Evolutionary conservation across 306 rosid genomes (phyloP).

Genomic region (Gynostemma pentaphyllum): DNA sequence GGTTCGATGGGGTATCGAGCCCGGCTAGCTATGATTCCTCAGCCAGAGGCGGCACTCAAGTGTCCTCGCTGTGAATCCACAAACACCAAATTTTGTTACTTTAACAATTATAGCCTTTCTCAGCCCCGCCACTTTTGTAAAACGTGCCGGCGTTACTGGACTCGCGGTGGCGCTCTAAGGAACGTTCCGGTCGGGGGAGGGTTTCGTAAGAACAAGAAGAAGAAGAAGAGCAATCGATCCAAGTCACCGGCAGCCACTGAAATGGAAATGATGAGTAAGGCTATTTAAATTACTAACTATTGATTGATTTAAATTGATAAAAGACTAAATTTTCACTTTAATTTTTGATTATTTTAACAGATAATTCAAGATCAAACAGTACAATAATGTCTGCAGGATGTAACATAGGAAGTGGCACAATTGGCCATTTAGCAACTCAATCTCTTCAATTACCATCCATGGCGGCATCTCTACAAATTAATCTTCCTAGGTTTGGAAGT

Average conservation of each 20-base stretch:
- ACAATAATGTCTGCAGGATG: neutral
- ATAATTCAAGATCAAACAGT: conserved; percentile 10
- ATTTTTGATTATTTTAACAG: no score
- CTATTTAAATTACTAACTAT: no score
- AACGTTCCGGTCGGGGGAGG: conserved; percentile 95
- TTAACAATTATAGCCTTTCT: conserved; percentile 64
- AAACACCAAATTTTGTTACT: conserved; percentile 84
- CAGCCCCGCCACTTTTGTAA: conserved; percentile 96
- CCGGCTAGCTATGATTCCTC: conserved; percentile 57
- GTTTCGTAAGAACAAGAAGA: conserved; percentile 79
- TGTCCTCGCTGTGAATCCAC: conserved; percentile 86
- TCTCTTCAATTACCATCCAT: conserved; percentile 39
- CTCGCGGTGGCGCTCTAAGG: conserved; percentile 72
- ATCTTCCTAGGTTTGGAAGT: conserved; percentile 40
- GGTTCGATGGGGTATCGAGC: conserved; percentile 84
- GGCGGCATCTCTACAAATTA: conserved; percentile 57
- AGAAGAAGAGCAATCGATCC: conserved; percentile 40
- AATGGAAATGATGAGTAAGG: conserved; percentile 18
- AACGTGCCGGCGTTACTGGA: conserved; percentile 90
- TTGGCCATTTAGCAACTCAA: conserved; percentile 32
- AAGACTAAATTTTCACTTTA: no score
- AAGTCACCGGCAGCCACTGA: conserved; percentile 42
- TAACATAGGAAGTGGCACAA: conserved; percentile 15
- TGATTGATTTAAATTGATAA: neutral
- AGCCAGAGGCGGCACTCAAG: conserved; percentile 70